Percentiles rank a stretch among this genome's conserved stretches.
phyloP scores from a whole-genome alignment of 2,329 filamentous ascomycete genomes.

The Aspergillus jensenii region DNA sequence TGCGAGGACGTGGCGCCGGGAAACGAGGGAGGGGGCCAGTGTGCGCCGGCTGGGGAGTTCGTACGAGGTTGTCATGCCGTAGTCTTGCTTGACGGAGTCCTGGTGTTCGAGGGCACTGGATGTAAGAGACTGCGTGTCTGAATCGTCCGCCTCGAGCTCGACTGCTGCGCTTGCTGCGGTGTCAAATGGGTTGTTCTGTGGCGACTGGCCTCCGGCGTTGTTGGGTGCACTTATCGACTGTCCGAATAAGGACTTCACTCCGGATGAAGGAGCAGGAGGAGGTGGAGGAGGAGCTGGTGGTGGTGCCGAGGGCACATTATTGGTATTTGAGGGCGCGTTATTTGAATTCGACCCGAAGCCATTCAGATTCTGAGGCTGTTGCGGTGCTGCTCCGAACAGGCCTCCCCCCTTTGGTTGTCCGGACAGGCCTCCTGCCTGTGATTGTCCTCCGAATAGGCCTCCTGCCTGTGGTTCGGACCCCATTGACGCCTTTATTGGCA shows the following conservation, averaged over 20 bases:
- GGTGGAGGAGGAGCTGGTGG: background rate
- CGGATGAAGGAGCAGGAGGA: background rate
- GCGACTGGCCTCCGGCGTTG: background rate
- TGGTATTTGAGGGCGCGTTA: too few species aligned
- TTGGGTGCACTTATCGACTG: background rate
- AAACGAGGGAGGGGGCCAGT: conserved; percentile 32
- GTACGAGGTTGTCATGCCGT: conserved; percentile 44
- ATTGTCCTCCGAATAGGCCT: background rate
- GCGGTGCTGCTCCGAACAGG: too few species aligned
- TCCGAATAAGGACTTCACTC: background rate
- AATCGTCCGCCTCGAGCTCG: conserved; percentile 14
- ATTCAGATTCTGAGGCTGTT: too few species aligned
- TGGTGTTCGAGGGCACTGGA: conserved; percentile 21
- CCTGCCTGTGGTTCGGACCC: background rate
- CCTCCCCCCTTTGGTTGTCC: too few species aligned
- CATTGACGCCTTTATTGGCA: background rate
- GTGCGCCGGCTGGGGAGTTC: conserved; percentile 41
- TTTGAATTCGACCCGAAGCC: too few species aligned
- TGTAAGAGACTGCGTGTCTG: conserved; percentile 14
- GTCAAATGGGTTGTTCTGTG: too few species aligned
- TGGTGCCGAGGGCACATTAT: background rate
- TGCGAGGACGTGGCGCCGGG: conserved; percentile 40
- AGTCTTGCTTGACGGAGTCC: conserved; percentile 40
- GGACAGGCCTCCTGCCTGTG: too few species aligned
- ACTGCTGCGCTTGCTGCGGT: background rate